Conservation (phyloP, 345 rosid species). For the Crucihimalaya himalaica region DNA sequence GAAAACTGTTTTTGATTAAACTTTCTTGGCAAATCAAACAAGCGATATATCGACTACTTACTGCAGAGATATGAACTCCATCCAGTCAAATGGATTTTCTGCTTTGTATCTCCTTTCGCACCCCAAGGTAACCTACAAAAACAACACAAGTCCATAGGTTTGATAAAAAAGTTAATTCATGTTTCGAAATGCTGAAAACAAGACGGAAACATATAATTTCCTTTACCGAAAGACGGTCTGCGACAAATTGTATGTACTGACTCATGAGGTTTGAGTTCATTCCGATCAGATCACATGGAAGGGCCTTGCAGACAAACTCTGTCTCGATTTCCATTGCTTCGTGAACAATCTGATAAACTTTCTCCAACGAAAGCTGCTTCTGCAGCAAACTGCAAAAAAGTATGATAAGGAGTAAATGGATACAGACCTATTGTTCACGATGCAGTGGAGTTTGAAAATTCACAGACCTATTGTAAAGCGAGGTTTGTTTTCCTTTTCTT, state of each 20-base stretch:
- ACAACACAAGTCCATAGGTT: background rate
- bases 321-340: slow-evolving; percentile 92
- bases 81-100: slow-evolving; percentile 95
- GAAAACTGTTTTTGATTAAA: background rate
- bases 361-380: slow-evolving; percentile 60
- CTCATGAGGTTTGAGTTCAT: slow-evolving; percentile 89
- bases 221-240: slow-evolving; percentile 83
- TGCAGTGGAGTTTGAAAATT: background rate
- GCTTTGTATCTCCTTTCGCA: slow-evolving; percentile 60
- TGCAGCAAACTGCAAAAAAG: slow-evolving; percentile 57
- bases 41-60: slow-evolving; percentile 45
- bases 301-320: slow-evolving; percentile 86
- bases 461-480: too few species aligned
- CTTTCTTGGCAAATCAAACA: background rate
- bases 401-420: slow-evolving; percentile 1
- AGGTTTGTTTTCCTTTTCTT: too few species aligned
- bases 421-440: background rate
- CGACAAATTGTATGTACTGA: slow-evolving; percentile 88
- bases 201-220: background rate
- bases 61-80: slow-evolving; percentile 95
- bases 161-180: background rate
- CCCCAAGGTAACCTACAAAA: slow-evolving; percentile 69
- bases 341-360: slow-evolving; percentile 63
- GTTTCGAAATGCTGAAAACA: background rate
- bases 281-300: slow-evolving; percentile 87